Evolutionary conservation across 768 basidiomycete genomes (phyloP).

Genomic region (Russula emetica): DNA sequence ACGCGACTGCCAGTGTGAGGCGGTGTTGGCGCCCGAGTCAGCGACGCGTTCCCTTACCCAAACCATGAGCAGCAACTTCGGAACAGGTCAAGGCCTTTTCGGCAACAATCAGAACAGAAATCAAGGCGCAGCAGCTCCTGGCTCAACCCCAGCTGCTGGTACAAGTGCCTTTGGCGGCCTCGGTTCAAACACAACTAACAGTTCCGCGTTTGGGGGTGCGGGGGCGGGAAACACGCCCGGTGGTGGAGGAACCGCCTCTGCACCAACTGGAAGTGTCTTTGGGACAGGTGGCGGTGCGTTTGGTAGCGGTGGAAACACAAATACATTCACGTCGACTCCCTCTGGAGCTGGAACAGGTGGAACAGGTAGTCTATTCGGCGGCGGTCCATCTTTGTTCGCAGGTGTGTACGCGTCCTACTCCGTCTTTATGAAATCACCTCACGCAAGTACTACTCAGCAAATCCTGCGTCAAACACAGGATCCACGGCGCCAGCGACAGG

Average conservation of each 20-base stretch:
- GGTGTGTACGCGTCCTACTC: conserved; percentile 5
- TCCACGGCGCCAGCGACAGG: conserved; percentile 1
- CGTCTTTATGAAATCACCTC: not conserved
- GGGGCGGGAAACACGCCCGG: not conserved
- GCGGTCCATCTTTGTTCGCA: not conserved
- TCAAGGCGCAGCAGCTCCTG: conserved; percentile 17
- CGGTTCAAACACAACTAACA: conserved; percentile 24
- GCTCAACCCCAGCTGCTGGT: conserved; percentile 14
- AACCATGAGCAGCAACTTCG: conserved; percentile 26
- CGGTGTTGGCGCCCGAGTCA: not conserved
- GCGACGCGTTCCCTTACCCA: not conserved
- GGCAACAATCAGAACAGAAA: conserved; percentile 22
- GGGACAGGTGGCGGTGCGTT: conserved; percentile 9
- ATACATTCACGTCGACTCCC: not conserved
- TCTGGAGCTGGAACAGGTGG: conserved; percentile 6
- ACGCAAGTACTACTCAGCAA: conserved; percentile 1
- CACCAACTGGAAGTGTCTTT: conserved; percentile 5
- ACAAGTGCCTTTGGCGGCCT: conserved; percentile 25
- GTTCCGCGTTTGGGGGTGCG: conserved; percentile 14
- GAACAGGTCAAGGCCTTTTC: conserved; percentile 18
- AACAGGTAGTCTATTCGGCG: conserved; percentile 1
- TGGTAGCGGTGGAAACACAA: conserved; percentile 13
- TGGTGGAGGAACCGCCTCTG: not conserved
- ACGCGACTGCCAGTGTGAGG: too few relatives aligned
- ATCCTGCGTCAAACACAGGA: not conserved